Evolutionary conservation across 176 grass and related monocot genomes (phyloP), one percentile per base, ranked within the genome.

Genomic region (Rhipidocladum racemiflorum): DNA sequence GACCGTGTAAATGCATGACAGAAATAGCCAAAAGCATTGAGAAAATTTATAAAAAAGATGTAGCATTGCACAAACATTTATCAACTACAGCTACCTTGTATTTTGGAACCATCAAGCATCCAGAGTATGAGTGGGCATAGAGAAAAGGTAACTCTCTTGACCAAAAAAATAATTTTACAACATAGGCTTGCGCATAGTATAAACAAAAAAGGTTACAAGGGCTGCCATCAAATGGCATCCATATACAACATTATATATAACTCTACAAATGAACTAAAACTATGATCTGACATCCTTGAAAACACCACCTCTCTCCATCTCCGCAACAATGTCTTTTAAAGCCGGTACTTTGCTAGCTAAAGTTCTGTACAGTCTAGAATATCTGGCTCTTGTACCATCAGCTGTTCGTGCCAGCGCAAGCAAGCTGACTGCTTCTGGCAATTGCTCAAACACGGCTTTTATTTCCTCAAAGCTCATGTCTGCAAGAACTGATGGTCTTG

Each of bases 311-410:
- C 78, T 89, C 57, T 98, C 96, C 84, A 98, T 88, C 76, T 98
- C 92, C 5, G 87, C 82, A 7, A 98, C 90, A 43, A 95, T 86
- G 46, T 98, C 96, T 87, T 89, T 95, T 65, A 98, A 83, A 43
- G 96, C 91, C 7, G 92, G 87, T 27, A 98, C 96, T 89, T 98
- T 98, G 80, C 89, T 90, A 63, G 96, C 92, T 78, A 98, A 75
- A 60, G 96, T 98, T 90, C 92, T 89, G 78, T 98, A 95, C 82
- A 98, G 87, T 91, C 92, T 98, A 75, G 96, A 98, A 61, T 98
- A 98, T 77, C 96, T 98, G 46, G 96, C 96, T 90, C 96, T 90
- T 7, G 90, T 93, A 63, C 96, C 96, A 73, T 98, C 96, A 14
- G 90, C 84, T n/a, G 92, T 95, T 76, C 96, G 88, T 60, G 96